Conservation (phyloP, 2,329 filamentous ascomycete genomes). For the Botrytis squamosa region DNA sequence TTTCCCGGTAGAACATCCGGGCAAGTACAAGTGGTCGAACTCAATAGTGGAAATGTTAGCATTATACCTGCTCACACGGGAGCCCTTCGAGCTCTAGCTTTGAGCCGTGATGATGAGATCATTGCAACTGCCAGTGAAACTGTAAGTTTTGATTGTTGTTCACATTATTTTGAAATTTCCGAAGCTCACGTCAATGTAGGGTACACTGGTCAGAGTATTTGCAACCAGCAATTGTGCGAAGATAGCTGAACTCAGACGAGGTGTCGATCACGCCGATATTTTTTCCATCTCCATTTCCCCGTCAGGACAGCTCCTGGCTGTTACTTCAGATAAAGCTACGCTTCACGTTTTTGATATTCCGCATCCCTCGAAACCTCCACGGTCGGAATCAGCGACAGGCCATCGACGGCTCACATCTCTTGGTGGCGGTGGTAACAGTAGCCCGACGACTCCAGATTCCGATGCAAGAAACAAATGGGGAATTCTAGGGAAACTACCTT, state of each 20-base stretch:
- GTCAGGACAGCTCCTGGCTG: conserved; percentile 74
- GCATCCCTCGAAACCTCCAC: conserved; percentile 46
- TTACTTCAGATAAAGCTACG: conserved; percentile 95
- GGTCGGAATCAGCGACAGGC: conserved; percentile 39
- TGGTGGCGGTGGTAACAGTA: conserved; percentile 34
- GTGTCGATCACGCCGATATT: conserved; percentile 83
- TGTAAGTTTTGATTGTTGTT: conserved; percentile 41
- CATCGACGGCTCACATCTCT: conserved; percentile 38
- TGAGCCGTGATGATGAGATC: conserved; percentile 77
- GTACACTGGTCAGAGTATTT: conserved; percentile 86
- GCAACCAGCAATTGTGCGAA: conserved; percentile 76
- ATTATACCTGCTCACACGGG: conserved; percentile 91
- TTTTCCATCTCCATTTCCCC: conserved; percentile 89
- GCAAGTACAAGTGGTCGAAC: conserved; percentile 84
- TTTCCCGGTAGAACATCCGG: conserved; percentile 86
- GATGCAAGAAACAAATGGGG: conserved; percentile 76
- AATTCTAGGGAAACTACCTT: conserved; percentile 75
- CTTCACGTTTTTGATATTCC: conserved; percentile 91
- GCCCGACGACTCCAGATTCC: conserved; percentile 42
- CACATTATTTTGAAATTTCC: conserved; percentile 1
- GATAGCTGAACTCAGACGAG: conserved; percentile 80
- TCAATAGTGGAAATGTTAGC: conserved; percentile 77
- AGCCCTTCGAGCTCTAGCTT: conserved; percentile 70
- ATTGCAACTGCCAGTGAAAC: conserved; percentile 89
- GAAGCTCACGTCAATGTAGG: conserved; percentile 46